Base-by-base conservation (phyloP, 345 rosid genomes). In the Garcia nutans region DNA sequence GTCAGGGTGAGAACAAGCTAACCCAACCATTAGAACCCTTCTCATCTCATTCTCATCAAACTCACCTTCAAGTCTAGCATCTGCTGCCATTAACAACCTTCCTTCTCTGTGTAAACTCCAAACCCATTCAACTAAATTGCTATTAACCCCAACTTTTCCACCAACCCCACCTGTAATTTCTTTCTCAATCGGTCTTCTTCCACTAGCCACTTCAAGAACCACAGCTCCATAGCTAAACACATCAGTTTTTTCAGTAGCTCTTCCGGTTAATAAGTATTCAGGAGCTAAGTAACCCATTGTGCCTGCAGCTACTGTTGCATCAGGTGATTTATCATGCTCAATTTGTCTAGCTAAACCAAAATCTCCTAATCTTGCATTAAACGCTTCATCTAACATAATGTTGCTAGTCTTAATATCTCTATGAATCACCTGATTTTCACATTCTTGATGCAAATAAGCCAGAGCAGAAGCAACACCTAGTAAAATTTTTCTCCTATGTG, bases 251-350 rank as follows among this genome's bases (percentile, higher is more conserved):
- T 93, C 99, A 0, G 90, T 84, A 0, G 98, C 99, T 77, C 98
- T 85, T 41, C 99, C 98, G 1, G 99, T 96, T 8, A 87, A 69
- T 7, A 96, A 81, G 77, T 96, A 96, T 74, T 96, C 99, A 2
- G 99, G 99, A 19, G 99, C 99, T 56, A 96, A 82, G 69, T 96
- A 96, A 24, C 99, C 99, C 99, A 96, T 93, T 28, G 99, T 96
- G 8, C 99, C 99, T 0, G 99, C 99, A 0, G 98, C 99, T 10
- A 88, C 93, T 3, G 98, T 93, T 17, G 98, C 98, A 31, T 93
- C 94, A 0, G 99, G 97, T 0, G 99, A 93, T 59, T 91, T 93
- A 68, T 92, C 94, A 47, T 96, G 98, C 79, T 93, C 97, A 0
- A 92, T 76, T 78, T 93, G 89, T 70, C 97, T 89, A 0, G 99